Conservation (phyloP, 2,329 filamentous ascomycete species). For the Lizonia empirigonia region DNA sequence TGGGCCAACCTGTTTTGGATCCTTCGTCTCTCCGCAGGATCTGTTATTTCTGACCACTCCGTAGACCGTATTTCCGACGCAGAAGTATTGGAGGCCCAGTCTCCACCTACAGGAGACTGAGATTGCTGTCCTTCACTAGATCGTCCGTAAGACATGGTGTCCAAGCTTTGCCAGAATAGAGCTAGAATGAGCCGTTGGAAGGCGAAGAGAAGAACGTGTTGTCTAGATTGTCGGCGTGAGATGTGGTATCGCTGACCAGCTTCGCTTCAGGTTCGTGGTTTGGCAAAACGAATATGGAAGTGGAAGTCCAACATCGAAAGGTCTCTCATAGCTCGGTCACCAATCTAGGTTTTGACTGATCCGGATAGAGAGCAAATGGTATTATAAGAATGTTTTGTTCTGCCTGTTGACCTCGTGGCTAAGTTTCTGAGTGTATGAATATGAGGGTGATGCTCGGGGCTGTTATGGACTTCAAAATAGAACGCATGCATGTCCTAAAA, state of each 20-base stretch:
- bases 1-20: constrained; percentile 80
- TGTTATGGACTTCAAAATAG: constrained; percentile 6
- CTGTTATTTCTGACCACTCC: constrained; percentile 72
- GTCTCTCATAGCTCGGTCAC: constrained; percentile 9
- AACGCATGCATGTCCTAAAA: constrained; percentile 3
- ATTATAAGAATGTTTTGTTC: not conserved
- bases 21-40: constrained; percentile 72
- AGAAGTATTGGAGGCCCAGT: constrained; percentile 24
- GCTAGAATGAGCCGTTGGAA: not conserved
- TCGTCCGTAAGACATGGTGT: constrained; percentile 33
- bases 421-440: not conserved
- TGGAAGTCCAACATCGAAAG: not conserved
- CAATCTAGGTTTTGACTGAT: not conserved
- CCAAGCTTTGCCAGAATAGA: not conserved
- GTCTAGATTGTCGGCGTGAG: not conserved
- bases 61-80: constrained; percentile 47
- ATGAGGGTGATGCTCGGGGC: constrained; percentile 5
- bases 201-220: not conserved
- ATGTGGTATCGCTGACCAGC: constrained; percentile 3
- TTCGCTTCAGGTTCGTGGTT: constrained; percentile 27
- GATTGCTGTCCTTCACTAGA: constrained; percentile 22
- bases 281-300: constrained; percentile 1
- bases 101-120: constrained; percentile 21
- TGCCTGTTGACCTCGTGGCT: not conserved
- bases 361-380: not conserved